Evolutionary conservation across 176 grass and related monocot species (phyloP), one percentile per base, ranked within the genome.

Genomic region (Phoenix dactylifera): DNA sequence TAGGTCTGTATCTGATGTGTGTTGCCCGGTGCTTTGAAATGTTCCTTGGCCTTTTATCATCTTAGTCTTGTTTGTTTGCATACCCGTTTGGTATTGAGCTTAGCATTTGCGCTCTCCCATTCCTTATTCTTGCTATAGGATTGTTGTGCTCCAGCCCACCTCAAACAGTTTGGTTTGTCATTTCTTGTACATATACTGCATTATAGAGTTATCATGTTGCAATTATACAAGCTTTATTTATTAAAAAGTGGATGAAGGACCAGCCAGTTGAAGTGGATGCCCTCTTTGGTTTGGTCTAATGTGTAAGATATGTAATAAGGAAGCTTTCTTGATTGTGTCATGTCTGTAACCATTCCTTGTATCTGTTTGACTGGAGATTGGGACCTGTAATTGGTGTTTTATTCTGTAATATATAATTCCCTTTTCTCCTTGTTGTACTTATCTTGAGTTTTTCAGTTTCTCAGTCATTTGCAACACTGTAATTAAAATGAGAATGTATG

Each of bases 301-400:
- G 61, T 86, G 65, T 60, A 73, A 69, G 59, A 55, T 79, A 79
- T 79, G 78, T 72, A 86, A 90, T 86, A 85, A 90, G 77, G 65
- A 61, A 15, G 25, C 72, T 83, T 80, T 59, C 65, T 77, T 77
- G 77, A 74, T 53, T 53, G 29, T 32, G 35, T 12, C 35, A 44
- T 44, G 35, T 44, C 35, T 12, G 35, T 39, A 39, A 14, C 35
- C 35, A 44, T 44, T 44, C 35, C 35, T 44, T 44, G 35, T 44
- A 14, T 44, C 35, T 44, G 35, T 14, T 44, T 44, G 35, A 44
- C 9, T 44, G 35, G 35, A 44, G 35, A 10, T 44, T 9, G 35
- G 35, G 10, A 44, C 35, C 35, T 44, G 10, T 44, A 44, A 44
- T 44, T 12, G 35, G 35, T 14, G 12, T 44, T 44, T 44, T 9